A percentile compares a stretch with the other conserved stretches of the same genome.
Conservation (phyloP, 768 basidiomycete species). For the Megacollybia marginata region DNA sequence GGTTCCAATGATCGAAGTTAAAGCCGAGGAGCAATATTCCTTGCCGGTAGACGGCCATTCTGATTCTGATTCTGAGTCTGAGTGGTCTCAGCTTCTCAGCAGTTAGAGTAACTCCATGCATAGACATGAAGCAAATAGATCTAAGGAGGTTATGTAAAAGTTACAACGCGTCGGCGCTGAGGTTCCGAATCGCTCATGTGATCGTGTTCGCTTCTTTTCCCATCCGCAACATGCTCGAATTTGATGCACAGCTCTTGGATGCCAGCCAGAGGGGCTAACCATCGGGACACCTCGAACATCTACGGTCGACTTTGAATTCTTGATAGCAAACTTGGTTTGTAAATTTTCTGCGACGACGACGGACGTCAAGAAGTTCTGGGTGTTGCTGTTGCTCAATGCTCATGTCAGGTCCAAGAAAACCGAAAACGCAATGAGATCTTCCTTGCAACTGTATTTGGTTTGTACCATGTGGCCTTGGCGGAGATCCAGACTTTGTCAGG, state of each 20-base stretch:
- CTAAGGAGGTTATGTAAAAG: too few relatives aligned
- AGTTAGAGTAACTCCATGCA: too few relatives aligned
- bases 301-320: constrained; percentile 38
- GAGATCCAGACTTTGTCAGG: constrained; percentile 3
- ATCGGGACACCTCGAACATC: constrained; percentile 42
- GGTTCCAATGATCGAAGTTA: too few relatives aligned
- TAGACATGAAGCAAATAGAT: too few relatives aligned
- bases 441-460: constrained; percentile 48
- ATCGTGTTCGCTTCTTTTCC: neutral
- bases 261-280: constrained; percentile 10
- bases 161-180: too few relatives aligned
- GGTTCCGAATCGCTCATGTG: too few relatives aligned
- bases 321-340: constrained; percentile 37
- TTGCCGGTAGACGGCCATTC: neutral
- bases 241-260: constrained; percentile 26
- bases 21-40: neutral
- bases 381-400: too few relatives aligned
- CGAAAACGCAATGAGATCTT: constrained; percentile 46
- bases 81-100: neutral
- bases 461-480: constrained; percentile 3
- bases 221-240: neutral
- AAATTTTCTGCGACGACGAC: neutral
- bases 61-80: neutral
- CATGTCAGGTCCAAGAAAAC: constrained; percentile 38
- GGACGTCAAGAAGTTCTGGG: too few relatives aligned